phyloP scores from a whole-genome alignment of 805 yeast species.

The Saccharomycodes ludwigii region DNA sequence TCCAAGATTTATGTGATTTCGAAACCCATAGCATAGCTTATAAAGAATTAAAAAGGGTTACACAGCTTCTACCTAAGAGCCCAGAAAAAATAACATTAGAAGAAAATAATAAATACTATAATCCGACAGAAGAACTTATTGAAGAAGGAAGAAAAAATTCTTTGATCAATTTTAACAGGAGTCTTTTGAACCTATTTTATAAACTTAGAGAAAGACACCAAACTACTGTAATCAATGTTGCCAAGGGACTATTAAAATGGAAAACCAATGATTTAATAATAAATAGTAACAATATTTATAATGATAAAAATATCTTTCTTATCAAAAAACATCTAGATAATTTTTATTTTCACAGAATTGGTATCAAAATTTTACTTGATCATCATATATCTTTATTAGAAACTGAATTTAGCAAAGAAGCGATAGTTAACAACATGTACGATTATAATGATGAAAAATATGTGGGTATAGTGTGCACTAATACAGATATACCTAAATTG shows the following conservation, averaged over 20 bases:
- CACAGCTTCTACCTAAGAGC: constrained; percentile 7
- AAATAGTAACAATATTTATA: no score
- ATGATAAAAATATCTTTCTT: no score
- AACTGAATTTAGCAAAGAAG: constrained; percentile 3
- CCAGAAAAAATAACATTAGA: no score
- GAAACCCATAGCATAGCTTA: neutral
- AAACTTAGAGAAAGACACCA: constrained; percentile 77
- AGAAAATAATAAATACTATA: no score
- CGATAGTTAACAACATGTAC: no score
- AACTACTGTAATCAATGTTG: constrained; percentile 86
- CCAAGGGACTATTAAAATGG: constrained; percentile 90
- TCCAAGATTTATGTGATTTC: constrained; percentile 64
- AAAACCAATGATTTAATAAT: no score
- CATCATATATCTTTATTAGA: constrained; percentile 65
- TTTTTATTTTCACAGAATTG: constrained; percentile 83
- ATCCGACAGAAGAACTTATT: no score
- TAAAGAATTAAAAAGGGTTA: neutral
- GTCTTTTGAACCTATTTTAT: no score
- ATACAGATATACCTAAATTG: constrained; percentile 71
- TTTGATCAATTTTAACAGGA: no score
- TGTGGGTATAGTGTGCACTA: constrained; percentile 81
- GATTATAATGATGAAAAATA: constrained; percentile 54
- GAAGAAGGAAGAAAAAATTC: no score
- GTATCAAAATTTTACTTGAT: constrained; percentile 89
- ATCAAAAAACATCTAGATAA: no score